Evolutionary conservation across 192 early-diverging fungal genomes (phyloP).

Genomic region (Coemansia sp.): DNA sequence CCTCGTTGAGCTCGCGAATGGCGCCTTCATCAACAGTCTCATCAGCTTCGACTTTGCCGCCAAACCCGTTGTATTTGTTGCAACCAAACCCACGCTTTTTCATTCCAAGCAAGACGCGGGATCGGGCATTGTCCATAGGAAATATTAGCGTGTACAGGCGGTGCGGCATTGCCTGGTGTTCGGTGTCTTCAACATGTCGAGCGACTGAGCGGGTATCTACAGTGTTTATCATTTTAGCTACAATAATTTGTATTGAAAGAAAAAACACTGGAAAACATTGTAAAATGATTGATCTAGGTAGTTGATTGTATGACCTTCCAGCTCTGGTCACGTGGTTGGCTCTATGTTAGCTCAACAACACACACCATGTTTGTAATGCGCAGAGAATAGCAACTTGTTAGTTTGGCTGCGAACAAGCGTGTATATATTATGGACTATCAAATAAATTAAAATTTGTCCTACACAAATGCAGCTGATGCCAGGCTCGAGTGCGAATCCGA

Average conservation of each 20-base stretch:
- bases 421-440: too few relatives aligned
- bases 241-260: not conserved
- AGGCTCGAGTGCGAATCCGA: not conserved
- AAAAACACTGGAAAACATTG: not conserved
- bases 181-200: conserved; percentile 32
- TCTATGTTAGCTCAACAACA: too few relatives aligned
- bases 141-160: conserved; percentile 49
- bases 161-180: conserved; percentile 24
- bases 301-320: not conserved
- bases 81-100: conserved; percentile 81
- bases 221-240: not conserved
- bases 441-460: not conserved
- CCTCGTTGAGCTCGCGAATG: conserved; percentile 64
- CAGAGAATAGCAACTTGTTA: not conserved
- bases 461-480: not conserved
- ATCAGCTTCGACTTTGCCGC: conserved; percentile 71
- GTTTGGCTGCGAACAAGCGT: not conserved
- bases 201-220: conserved; percentile 29
- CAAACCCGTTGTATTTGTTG: conserved; percentile 72
- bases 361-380: too few relatives aligned
- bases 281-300: not conserved
- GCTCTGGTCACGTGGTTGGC: not conserved
- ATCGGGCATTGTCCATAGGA: conserved; percentile 16
- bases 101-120: conserved; percentile 67
- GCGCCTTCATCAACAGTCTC: conserved; percentile 68